Percentiles rank a stretch among this genome's conserved stretches.
phyloP scores from a whole-genome alignment of 305 asterid species.

The Solanum aculeatissimum region DNA sequence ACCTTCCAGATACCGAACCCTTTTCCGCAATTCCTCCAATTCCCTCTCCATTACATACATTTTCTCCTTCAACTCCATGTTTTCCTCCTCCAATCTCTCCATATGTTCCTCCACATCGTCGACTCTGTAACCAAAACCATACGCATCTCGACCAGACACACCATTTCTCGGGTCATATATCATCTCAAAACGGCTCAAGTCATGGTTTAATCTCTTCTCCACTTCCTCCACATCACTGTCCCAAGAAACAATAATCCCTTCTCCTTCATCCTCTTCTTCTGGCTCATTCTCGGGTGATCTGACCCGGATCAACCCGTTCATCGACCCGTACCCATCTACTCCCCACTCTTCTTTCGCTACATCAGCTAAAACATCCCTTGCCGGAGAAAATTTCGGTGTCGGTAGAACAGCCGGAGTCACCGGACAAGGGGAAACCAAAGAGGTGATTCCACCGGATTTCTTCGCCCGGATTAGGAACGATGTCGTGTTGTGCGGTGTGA shows the following conservation, averaged over 20 bases:
- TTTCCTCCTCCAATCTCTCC: conserved; percentile 5
- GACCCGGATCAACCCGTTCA: conserved; percentile 65
- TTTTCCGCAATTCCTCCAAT: background rate
- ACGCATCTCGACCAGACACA: background rate
- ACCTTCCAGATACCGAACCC: background rate
- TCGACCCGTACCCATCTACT: conserved; percentile 73
- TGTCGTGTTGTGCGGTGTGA: conserved; percentile 30
- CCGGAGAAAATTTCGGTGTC: conserved; percentile 64
- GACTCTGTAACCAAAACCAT: background rate
- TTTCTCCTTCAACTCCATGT: conserved; percentile 3
- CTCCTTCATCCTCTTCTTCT: conserved; percentile 4
- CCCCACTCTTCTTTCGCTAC: conserved; percentile 67
- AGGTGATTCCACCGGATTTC: conserved; percentile 67
- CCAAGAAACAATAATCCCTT: conserved; percentile 2
- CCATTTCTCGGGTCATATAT: background rate
- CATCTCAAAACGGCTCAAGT: conserved; percentile 5
- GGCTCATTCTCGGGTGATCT: conserved; percentile 8
- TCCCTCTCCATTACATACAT: background rate
- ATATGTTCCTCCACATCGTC: conserved; percentile 5
- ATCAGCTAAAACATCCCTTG: conserved; percentile 60
- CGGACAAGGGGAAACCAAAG: conserved; percentile 66
- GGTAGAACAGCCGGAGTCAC: conserved; percentile 63
- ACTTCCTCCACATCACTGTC: background rate
- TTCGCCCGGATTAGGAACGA: conserved; percentile 60
- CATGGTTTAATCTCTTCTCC: conserved; percentile 6